phyloP scores from a whole-genome alignment of 495 filamentous ascomycete species.

The Aspergillus nanangensis region DNA sequence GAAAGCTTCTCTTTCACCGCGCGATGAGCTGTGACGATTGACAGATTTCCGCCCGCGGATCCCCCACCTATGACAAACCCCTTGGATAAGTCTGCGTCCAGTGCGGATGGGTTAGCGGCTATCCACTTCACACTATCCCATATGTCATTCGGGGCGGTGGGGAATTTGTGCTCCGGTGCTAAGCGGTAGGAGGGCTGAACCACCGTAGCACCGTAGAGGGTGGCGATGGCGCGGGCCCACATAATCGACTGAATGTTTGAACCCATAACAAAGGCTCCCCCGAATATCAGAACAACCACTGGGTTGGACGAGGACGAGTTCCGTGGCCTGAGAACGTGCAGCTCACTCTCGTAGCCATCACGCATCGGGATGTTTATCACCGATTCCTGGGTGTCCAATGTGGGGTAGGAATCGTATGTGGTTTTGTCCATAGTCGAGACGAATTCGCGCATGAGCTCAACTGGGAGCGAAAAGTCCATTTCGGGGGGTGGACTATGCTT shows the following conservation, averaged over 20 bases:
- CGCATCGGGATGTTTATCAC: slow-evolving; percentile 34
- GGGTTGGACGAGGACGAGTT: slow-evolving; percentile 24
- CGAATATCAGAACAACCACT: slow-evolving; percentile 37
- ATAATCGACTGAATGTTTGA: slow-evolving; percentile 21
- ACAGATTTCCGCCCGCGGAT: slow-evolving; percentile 45
- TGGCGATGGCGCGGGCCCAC: slow-evolving; percentile 24
- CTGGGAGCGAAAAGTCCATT: slow-evolving; percentile 4
- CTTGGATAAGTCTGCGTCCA: slow-evolving; percentile 12
- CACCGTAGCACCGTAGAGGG: slow-evolving; percentile 26
- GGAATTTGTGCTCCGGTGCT: slow-evolving; percentile 46
- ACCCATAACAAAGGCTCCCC: slow-evolving; percentile 41
- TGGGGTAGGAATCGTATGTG: slow-evolving; percentile 8
- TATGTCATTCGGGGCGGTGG: slow-evolving; percentile 39
- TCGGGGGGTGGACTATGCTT: slow-evolving; percentile 18
- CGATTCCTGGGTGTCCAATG: slow-evolving; percentile 15
- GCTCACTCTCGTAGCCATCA: slow-evolving; percentile 32
- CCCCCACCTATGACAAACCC: slow-evolving; percentile 49
- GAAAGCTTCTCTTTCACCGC: slow-evolving; percentile 37
- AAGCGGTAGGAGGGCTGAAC: slow-evolving; percentile 39
- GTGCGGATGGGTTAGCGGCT: slow-evolving; percentile 24
- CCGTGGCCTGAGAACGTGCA: slow-evolving; percentile 31
- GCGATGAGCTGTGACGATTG: slow-evolving; percentile 34
- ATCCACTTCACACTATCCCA: slow-evolving; percentile 50
- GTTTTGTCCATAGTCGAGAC: slow-evolving; percentile 5
- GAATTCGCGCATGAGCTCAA: slow-evolving; percentile 2